Percentiles rank a stretch among this genome's conserved stretches.
Conservation (phyloP, 352 stramenopile species). For the Thalassiosira exigua region DNA sequence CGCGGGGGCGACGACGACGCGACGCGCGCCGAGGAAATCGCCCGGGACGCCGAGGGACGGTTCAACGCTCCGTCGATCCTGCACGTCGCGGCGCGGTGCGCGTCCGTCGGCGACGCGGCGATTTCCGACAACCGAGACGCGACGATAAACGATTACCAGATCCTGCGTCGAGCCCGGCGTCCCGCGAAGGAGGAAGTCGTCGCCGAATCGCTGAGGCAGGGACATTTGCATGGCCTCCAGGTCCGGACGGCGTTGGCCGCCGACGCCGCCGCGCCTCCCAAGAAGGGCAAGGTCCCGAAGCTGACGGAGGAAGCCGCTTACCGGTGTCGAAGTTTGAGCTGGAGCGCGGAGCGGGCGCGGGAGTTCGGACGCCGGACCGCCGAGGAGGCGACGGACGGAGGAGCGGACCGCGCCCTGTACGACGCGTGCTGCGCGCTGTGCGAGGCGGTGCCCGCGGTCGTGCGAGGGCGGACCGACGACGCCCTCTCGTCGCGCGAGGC, state of each 20-base stretch:
- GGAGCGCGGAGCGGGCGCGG: constrained; percentile 23
- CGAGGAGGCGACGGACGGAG: constrained; percentile 7
- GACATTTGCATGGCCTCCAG: constrained; percentile 69
- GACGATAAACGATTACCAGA: no score
- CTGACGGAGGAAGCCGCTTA: constrained; percentile 55
- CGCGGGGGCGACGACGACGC: no score
- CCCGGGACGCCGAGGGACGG: constrained; percentile 59
- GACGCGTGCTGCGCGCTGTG: constrained; percentile 31
- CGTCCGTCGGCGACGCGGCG: no score
- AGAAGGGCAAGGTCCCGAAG: constrained; percentile 82
- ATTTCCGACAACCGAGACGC: no score
- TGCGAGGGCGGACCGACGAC: no score
- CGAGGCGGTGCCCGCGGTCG: no score
- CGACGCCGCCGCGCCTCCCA: constrained; percentile 65
- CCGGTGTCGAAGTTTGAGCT: constrained; percentile 60
- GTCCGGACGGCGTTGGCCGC: constrained; percentile 62
- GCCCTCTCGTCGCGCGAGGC: constrained; percentile 63
- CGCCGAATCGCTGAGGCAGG: no score
- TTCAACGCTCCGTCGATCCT: constrained; percentile 68
- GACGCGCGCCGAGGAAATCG: constrained; percentile 56
- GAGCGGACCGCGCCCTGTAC: constrained; percentile 29
- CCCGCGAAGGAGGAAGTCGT: no score
- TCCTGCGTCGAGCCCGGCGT: no score
- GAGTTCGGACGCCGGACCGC: constrained; percentile 15
- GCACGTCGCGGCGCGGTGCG: no score